Evolutionary conservation across 2,329 filamentous ascomycete genomes (phyloP).

Genomic region (Fusarium palustre): DNA sequence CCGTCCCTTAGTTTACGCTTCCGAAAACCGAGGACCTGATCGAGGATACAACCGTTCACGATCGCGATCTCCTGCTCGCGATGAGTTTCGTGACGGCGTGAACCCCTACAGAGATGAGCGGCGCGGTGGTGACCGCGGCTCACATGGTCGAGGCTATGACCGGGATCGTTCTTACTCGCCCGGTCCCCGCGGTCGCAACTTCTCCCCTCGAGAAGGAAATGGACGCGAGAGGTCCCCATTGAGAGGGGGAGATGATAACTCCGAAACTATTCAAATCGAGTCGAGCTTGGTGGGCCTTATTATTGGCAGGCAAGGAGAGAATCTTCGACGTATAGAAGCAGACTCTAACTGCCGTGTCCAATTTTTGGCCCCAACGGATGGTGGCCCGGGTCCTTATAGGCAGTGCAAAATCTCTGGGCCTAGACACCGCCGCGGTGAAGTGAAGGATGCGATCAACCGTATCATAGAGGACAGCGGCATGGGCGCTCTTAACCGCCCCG

Average conservation of each 20-base stretch:
- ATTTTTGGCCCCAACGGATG: slow-evolving; percentile 82
- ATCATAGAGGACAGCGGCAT: slow-evolving; percentile 83
- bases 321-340: slow-evolving; percentile 83
- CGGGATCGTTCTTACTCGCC: slow-evolving; percentile 81
- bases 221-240: slow-evolving; percentile 71
- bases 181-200: slow-evolving; percentile 64
- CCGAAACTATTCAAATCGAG: slow-evolving; percentile 87
- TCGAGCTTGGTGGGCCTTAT: slow-evolving; percentile 89
- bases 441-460: slow-evolving; percentile 84
- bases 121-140: slow-evolving; percentile 70
- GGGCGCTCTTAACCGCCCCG: slow-evolving; percentile 61
- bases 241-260: slow-evolving; percentile 71
- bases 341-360: slow-evolving; percentile 88
- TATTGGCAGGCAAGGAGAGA: slow-evolving; percentile 91
- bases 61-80: slow-evolving; percentile 80
- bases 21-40: slow-evolving; percentile 52
- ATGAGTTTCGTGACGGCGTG: slow-evolving; percentile 78
- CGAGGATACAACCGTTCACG: slow-evolving; percentile 72
- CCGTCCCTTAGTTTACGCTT: slow-evolving; percentile 61
- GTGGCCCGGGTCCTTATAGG: slow-evolving; percentile 77
- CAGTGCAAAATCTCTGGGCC: slow-evolving; percentile 88
- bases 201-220: slow-evolving; percentile 69
- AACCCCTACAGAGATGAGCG: slow-evolving; percentile 90
- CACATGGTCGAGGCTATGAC: slow-evolving; percentile 54
- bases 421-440: slow-evolving; percentile 76